phyloP scores from a whole-genome alignment of 1,284 basidiomycete genomes.

The Rhodotorula sp. region DNA sequence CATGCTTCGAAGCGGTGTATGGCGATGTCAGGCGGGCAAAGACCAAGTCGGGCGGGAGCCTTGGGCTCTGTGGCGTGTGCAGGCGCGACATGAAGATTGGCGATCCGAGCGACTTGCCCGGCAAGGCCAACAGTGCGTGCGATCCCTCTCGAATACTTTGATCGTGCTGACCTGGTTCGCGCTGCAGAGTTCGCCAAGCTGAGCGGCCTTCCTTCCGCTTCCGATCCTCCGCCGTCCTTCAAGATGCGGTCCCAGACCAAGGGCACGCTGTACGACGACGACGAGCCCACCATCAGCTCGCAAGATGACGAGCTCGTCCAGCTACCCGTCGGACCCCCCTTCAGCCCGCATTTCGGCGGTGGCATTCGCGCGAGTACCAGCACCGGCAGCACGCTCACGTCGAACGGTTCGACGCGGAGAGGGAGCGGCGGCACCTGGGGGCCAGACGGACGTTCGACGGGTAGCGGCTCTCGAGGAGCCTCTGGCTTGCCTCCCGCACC shows the following conservation, averaged over 20 bases:
- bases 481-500: background rate
- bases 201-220: conserved; percentile 31
- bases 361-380: conserved; percentile 1
- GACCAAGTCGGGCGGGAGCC: conserved; percentile 62
- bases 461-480: background rate
- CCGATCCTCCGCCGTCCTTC: conserved; percentile 15
- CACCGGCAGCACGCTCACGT: background rate
- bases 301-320: conserved; percentile 44
- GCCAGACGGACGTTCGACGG: background rate
- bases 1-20: conserved; percentile 68
- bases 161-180: background rate
- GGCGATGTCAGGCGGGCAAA: conserved; percentile 60
- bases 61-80: conserved; percentile 96
- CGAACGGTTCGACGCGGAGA: background rate
- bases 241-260: conserved; percentile 41
- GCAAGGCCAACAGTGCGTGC: conserved; percentile 77
- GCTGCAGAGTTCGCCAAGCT: conserved; percentile 47
- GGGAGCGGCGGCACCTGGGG: conserved; percentile 7
- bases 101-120: conserved; percentile 62
- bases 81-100: conserved; percentile 90
- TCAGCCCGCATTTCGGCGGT: background rate
- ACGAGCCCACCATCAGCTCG: background rate
- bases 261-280: conserved; percentile 25
- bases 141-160: background rate
- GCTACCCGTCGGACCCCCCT: background rate